Base-by-base conservation (phyloP, 768 basidiomycete species). In the Russula sp. region DNA sequence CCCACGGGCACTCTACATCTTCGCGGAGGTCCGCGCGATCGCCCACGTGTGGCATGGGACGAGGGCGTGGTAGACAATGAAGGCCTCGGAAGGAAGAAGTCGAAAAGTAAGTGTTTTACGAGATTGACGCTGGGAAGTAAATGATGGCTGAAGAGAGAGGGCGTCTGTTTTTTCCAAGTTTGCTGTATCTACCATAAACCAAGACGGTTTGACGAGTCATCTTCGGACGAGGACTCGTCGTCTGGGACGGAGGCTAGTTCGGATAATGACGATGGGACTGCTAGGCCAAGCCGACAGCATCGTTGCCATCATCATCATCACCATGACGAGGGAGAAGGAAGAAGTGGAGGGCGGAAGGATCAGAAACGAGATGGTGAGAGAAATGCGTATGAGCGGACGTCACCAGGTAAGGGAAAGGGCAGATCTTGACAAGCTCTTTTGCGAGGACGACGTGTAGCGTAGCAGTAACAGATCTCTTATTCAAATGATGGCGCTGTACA, bases 101-200 rank as follows among this genome's bases (percentile, higher is more conserved):
- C 92, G 34, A 98, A 98, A 76, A 93, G 95, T 96, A 66, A 65
- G 88, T 81, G 5, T 16, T 47, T 5, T 46, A 29, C 35, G 4
- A 32, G 52, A 53, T 52, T 47, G 55, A 56, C 29, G 32, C 29
- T 56, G 39, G 32, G 18, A 32, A 18, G n/a, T 14, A 38, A 10
- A 34, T 3, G 25, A 10, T 22, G 13, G 13, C 34, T 35, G 38
- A 46, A 7, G 56, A 38, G 39, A 18, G 18, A 38, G 36, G 50
- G 38, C 50, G 34, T 35, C 50, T 36, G 50, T 29, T n/a, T 43
- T n/a, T 65, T n/a, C n/a, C n/a, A n/a, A 98, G 94, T 97, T 53
- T 98, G 94, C 72, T 98, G 94, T 72, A 96, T 98, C 69, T 96
- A 94, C 70, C 91, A 93, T 71, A 89, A 87, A 70, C 87, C 88